Base-by-base conservation (phyloP, 768 basidiomycete genomes). In the Amanita muscaria region DNA sequence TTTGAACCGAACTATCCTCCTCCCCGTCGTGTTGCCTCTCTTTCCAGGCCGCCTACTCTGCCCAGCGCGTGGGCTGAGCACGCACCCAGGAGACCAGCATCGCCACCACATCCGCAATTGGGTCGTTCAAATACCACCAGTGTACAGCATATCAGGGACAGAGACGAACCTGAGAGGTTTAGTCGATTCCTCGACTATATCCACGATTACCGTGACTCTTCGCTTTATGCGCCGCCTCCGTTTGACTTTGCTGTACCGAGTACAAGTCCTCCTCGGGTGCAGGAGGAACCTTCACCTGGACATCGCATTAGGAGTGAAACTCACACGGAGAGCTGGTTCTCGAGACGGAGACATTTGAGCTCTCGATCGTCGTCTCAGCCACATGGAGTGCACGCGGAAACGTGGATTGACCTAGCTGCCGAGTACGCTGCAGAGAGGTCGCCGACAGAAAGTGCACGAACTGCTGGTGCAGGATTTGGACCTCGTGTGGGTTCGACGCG, bases 251-350 rank as follows among this genome's bases (percentile, higher is more conserved):
- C 35, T 35, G 33, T 22, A 2, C 32, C 32, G 3, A 15, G 21
- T n/a, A 23, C 23, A 7, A 23, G 22, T 15, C 31, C 42, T 15
- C 9, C 19, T 11, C 33, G 32, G 12, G 42, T 22, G 9, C 18
- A 31, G 11, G 42, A 35, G 15, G 42, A 43, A 11, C 42, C 33
- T n/a, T n/a, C n/a, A n/a, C n/a, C n/a, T n/a, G n/a, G n/a, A n/a
- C n/a, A n/a, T n/a, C n/a, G n/a, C n/a, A n/a, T n/a, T n/a, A n/a
- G n/a, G n/a, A n/a, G n/a, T n/a, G n/a, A n/a, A n/a, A n/a, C 33
- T 10, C 42, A 35, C 11, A 24, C n/a, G 24, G 42, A 43, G n/a
- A n/a, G n/a, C 6, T 43, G 42, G 42, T 35, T 43, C 15, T 43
- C 42, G 22, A 29, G 42, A 3, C 42, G 42, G 12, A 22, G 42